phyloP scores from a whole-genome alignment of 805 yeast species.

The Metschnikowia gruessii region DNA sequence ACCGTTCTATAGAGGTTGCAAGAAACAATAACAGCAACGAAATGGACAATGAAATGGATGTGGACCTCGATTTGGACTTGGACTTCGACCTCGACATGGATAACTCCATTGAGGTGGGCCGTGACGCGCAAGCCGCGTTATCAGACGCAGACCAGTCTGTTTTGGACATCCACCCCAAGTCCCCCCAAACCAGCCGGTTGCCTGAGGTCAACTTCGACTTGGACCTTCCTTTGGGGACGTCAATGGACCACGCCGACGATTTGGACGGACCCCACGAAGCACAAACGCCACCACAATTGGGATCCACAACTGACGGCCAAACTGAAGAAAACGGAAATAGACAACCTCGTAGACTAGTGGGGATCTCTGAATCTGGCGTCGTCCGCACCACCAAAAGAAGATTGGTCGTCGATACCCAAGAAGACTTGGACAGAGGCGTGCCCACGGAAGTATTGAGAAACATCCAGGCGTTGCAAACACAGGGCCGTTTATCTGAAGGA shows the following conservation, averaged over 20 bases:
- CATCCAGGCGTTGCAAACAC: slow-evolving; percentile 28
- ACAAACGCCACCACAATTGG: slow-evolving; percentile 26
- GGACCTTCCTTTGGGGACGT: slow-evolving; percentile 19
- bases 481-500: slow-evolving; percentile 19
- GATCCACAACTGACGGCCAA: too few species aligned
- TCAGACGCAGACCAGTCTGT: slow-evolving; percentile 21
- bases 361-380: slow-evolving; percentile 41
- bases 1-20: slow-evolving; percentile 66
- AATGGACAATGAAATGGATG: slow-evolving; percentile 25
- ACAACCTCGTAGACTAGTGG: slow-evolving; percentile 29
- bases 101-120: slow-evolving; percentile 53
- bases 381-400: slow-evolving; percentile 47
- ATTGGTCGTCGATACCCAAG: slow-evolving; percentile 43
- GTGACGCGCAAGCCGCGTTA: slow-evolving; percentile 32
- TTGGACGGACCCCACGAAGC: slow-evolving; percentile 22
- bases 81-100: slow-evolving; percentile 56
- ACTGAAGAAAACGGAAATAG: too few species aligned
- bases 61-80: slow-evolving; percentile 37
- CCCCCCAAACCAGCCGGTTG: slow-evolving; percentile 19
- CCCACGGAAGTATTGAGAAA: slow-evolving; percentile 32
- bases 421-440: slow-evolving; percentile 45
- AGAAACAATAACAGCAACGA: slow-evolving; percentile 29
- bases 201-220: slow-evolving; percentile 25
- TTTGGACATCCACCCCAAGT: slow-evolving; percentile 12
- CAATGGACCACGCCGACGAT: slow-evolving; percentile 6